A percentile compares a stretch with the other conserved stretches of the same genome.
These are phyloP conservation scores for Reticulascus tulasneorum DNA, from an alignment of 2,329 filamentous ascomycete genomes.

Conservation along the genomic window DNA sequence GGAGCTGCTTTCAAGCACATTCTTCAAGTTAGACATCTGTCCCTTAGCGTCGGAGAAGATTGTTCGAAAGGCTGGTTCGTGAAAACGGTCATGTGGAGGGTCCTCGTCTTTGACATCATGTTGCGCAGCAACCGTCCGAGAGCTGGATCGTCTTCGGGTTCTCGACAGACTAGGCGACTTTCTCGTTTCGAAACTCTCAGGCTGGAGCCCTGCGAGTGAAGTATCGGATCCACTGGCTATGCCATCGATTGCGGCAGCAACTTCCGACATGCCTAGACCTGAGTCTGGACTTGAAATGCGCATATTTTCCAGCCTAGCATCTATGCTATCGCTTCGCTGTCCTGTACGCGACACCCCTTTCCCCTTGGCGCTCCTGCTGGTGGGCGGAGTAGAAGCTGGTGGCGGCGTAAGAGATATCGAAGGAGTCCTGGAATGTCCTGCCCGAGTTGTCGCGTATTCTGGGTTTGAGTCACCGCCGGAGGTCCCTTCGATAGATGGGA, in stretches of 20 bases:
- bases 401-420: background rate
- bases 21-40: constrained; percentile 23
- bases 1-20: constrained; percentile 28
- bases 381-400: background rate
- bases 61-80: constrained; percentile 29
- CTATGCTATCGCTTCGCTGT: background rate
- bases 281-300: background rate
- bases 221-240: background rate
- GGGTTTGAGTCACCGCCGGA: too few relatives aligned
- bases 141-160: constrained; percentile 1
- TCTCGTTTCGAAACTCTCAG: background rate
- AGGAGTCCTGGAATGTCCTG: too few relatives aligned
- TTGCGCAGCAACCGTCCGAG: background rate
- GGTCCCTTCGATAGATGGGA: too few relatives aligned
- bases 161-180: background rate
- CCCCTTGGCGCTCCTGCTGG: background rate
- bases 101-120: constrained; percentile 26
- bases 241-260: background rate
- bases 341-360: background rate
- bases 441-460: too few relatives aligned
- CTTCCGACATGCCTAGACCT: background rate
- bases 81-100: constrained; percentile 29
- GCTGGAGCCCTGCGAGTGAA: background rate
- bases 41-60: constrained; percentile 27
- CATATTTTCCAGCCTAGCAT: background rate